Conservation (phyloP, 768 basidiomycete genomes). For the Agrocybe praecox region DNA sequence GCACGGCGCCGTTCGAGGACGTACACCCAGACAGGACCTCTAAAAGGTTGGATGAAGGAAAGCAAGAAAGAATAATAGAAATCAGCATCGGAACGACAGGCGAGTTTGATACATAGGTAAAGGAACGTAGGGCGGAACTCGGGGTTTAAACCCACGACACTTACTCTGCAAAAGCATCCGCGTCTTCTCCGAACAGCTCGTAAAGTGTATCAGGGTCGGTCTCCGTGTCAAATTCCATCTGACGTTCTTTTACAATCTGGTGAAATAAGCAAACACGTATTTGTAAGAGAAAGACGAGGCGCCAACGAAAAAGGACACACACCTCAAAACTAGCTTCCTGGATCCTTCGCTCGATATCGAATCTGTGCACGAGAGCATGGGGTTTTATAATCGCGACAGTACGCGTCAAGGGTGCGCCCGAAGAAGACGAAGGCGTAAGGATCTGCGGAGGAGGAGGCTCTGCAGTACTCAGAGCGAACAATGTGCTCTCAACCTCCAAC, state of each 20-base stretch:
- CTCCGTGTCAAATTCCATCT: conserved; percentile 88
- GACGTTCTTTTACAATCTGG: conserved; percentile 81
- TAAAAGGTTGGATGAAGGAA: conserved; percentile 26
- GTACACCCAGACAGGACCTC: conserved; percentile 91
- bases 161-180: conserved; percentile 75
- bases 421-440: conserved; percentile 16
- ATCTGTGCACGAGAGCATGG: conserved; percentile 71
- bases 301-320: conserved; percentile 16
- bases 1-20: conserved; percentile 83
- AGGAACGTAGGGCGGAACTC: background rate
- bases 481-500: conserved; percentile 1
- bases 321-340: conserved; percentile 85
- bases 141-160: conserved; percentile 31
- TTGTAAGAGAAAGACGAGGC: background rate
- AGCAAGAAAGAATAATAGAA: conserved; percentile 1
- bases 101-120: conserved; percentile 1
- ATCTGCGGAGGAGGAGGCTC: conserved; percentile 10
- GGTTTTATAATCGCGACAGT: conserved; percentile 87
- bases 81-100: conserved; percentile 3
- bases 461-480: background rate
- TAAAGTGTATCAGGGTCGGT: conserved; percentile 78
- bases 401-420: conserved; percentile 40
- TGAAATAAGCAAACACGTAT: conserved; percentile 9
- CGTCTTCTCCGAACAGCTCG: conserved; percentile 81
- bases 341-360: conserved; percentile 81